phyloP scores from a whole-genome alignment of 208 protist genomes.

The Tritrichomonas musculus region DNA sequence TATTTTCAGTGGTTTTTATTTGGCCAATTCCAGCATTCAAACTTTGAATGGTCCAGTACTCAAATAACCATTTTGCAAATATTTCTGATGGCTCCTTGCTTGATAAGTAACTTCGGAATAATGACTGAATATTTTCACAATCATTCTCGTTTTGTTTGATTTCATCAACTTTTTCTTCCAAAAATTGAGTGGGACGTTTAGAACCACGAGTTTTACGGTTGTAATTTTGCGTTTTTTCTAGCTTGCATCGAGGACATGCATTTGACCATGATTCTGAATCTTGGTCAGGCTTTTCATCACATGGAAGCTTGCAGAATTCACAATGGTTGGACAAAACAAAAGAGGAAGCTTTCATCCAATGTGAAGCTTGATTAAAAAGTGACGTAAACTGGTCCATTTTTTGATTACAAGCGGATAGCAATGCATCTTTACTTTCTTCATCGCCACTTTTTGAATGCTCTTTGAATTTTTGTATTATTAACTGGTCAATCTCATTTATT shows the following conservation, averaged over 20 bases:
- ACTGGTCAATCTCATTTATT: no score
- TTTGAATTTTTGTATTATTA: no score
- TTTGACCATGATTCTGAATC: not conserved
- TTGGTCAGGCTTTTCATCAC: not conserved
- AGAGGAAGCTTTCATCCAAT: not conserved
- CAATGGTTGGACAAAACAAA: not conserved
- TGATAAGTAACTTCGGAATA: not conserved
- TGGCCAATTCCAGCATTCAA: not conserved
- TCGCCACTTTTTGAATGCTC: no score
- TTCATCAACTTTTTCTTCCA: not conserved
- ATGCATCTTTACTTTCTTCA: no score
- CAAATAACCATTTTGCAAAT: not conserved
- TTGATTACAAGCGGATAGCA: no score
- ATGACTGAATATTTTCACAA: not conserved
- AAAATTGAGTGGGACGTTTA: not conserved
- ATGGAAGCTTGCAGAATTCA: not conserved
- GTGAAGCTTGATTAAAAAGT: not conserved
- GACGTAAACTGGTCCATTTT: no score
- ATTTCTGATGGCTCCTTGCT: not conserved
- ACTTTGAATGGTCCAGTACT: not conserved
- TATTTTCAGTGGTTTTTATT: not conserved
- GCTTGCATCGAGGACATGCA: not conserved
- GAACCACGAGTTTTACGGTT: not conserved
- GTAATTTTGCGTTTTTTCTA: not conserved
- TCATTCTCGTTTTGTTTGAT: not conserved